Evolutionary conservation across 495 filamentous ascomycete species (phyloP).

Genomic region (Letharia lupina): DNA sequence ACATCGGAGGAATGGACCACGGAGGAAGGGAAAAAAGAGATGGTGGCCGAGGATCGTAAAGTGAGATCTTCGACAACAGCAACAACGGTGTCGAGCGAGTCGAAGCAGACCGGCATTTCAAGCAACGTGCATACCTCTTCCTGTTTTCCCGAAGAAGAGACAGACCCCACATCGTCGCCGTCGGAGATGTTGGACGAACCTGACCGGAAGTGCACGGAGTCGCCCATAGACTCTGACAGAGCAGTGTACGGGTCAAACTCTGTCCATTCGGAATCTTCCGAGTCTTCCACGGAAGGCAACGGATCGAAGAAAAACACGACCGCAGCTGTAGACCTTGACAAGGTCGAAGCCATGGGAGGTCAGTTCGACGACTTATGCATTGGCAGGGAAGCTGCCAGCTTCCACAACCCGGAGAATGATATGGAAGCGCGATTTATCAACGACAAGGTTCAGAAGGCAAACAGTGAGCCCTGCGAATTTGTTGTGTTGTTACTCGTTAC

Average conservation of each 20-base stretch:
- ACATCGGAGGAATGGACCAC: conserved; percentile 55
- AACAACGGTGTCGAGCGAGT: conserved; percentile 3
- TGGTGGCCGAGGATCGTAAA: not conserved
- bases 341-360: not conserved
- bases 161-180: not conserved
- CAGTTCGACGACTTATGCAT: not conserved
- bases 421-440: not conserved
- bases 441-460: not conserved
- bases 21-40: not conserved
- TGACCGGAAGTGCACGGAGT: not conserved
- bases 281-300: not conserved
- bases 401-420: not conserved
- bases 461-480: not conserved
- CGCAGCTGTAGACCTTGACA: not conserved
- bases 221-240: not conserved
- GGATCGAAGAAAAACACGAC: not conserved
- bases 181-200: not conserved
- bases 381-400: not conserved
- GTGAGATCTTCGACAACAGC: not conserved
- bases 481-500: not conserved
- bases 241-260: conserved; percentile 5
- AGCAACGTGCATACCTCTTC: not conserved
- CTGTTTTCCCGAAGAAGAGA: not conserved
- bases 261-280: not conserved
- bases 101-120: not conserved